Base-by-base conservation (phyloP, 176 grass and related monocot genomes). In the Bolboschoenus planiculmis region DNA sequence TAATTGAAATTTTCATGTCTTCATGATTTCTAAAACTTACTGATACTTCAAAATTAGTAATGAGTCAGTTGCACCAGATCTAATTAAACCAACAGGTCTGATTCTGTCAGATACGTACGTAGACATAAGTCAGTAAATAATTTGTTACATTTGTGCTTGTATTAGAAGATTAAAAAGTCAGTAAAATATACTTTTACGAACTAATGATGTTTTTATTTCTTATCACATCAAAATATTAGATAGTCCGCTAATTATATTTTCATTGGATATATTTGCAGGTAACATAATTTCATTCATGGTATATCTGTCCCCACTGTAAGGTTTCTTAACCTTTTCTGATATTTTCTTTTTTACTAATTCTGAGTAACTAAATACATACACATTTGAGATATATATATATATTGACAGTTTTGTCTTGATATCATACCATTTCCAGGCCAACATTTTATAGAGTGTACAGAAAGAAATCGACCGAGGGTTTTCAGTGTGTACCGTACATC, bases 211-310 rank as follows among this genome's bases (percentile, higher is more conserved):
- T 73, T 44, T 2, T 47, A 46, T 21, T 73, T 73, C 21, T 27
- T 27, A 73, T 46, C 10, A 20, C 18, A 68, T 68, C 35, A 14
- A 61, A 65, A 65, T 66, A 66, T 36, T 35, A 13, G 9, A 37
- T 66, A 36, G 14, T 16, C 1, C 9, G 21, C 31, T 66, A 20
- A 66, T 20, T 66, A 30, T 66, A 20, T 66, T 73, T 73, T 29
- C 23, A 15, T 76, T 51, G 43, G 30, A 51, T 76, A 60, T 33
- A 57, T 84, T 76, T 88, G 80, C 87, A 97, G 95, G 93, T 60
- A 96, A 92, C 88, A 84, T 92, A 70, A 91, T 96, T 66, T 96
- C 93, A 6, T 88, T 90, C 78, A 92, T 96, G 93, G 90, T 96
- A 46, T 96, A 89, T 6, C 87, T 96, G 40, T 85, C 90, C 48